Evolutionary conservation across 805 yeast genomes (phyloP).

Genomic region (Teunomyces barrocoloradensis): DNA sequence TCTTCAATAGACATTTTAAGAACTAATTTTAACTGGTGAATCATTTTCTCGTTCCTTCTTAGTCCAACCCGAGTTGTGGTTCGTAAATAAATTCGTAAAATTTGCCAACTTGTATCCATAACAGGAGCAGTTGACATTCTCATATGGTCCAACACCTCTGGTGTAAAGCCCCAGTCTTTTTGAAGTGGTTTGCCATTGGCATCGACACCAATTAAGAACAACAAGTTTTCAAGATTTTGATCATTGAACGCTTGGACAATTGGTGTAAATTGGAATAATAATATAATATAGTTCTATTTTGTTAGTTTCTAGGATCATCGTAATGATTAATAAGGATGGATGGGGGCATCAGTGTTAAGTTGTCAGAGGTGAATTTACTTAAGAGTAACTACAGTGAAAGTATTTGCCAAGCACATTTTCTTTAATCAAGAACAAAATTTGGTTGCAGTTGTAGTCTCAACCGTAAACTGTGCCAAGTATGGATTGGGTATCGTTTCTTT

Average conservation of each 20-base stretch:
- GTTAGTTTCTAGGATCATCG: no score
- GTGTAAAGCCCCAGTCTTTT: slow-evolving; percentile 49
- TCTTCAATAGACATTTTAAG: slow-evolving; percentile 13
- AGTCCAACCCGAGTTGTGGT: slow-evolving; percentile 52
- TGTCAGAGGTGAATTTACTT: no score
- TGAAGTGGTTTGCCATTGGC: slow-evolving; percentile 49
- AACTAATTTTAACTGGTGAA: slow-evolving; percentile 20
- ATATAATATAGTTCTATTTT: no score
- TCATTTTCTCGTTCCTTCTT: slow-evolving; percentile 24
- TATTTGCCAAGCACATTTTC: no score
- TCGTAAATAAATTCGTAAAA: slow-evolving; percentile 55
- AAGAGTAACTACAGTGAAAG: no score
- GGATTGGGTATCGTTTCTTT: no score
- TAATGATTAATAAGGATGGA: no score
- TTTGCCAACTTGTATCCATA: slow-evolving; percentile 63
- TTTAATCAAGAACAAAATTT: no score
- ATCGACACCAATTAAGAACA: slow-evolving; percentile 52
- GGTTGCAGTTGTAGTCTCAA: no score
- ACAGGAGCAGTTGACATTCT: slow-evolving; percentile 47
- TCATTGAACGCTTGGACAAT: slow-evolving; percentile 84
- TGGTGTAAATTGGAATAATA: slow-evolving; percentile 63
- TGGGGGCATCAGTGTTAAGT: no score
- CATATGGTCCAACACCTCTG: slow-evolving; percentile 45
- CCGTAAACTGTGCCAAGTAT: no score
- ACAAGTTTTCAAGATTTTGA: slow-evolving; percentile 58